Percentiles rank a stretch among this genome's conserved stretches.
These are phyloP conservation scores for Pyrus communis DNA, from an alignment of 306 rosid species.

Conservation along the genomic window DNA sequence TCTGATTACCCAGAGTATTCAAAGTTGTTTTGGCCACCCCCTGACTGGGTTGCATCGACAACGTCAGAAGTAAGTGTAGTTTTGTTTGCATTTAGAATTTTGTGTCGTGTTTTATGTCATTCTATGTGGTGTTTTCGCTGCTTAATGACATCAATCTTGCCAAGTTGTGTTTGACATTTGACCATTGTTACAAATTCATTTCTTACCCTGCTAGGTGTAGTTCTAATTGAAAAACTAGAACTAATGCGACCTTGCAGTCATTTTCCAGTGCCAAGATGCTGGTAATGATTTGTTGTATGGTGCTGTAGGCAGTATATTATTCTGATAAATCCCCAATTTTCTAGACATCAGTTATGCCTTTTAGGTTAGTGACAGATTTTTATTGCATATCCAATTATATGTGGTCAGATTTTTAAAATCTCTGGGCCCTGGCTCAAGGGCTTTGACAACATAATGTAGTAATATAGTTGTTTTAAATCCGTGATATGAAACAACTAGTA, in stretches of 20 bases:
- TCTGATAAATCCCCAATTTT: neutral
- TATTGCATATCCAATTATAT: no score
- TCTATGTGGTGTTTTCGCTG: neutral
- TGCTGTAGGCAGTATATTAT: neutral
- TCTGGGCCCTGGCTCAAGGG: neutral
- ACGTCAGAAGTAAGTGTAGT: constrained; percentile 23
- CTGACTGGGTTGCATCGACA: constrained; percentile 39
- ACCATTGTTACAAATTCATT: neutral
- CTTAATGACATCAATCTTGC: neutral
- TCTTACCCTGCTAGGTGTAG: neutral
- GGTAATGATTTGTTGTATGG: neutral
- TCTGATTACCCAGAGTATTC: constrained; percentile 35
- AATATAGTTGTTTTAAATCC: neutral
- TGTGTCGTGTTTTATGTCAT: neutral
- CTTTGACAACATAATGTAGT: neutral
- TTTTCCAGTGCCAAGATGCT: neutral
- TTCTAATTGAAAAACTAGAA: neutral
- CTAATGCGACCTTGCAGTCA: neutral
- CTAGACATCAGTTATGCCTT: neutral
- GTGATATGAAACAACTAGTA: neutral
- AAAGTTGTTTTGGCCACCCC: constrained; percentile 73
- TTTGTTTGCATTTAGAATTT: neutral
- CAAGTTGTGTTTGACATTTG: neutral
- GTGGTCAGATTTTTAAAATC: no score
- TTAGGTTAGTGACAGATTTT: neutral